Evolutionary conservation across 2,329 filamentous ascomycete species (phyloP).

Genomic region (Zasmidium citrigriseum): DNA sequence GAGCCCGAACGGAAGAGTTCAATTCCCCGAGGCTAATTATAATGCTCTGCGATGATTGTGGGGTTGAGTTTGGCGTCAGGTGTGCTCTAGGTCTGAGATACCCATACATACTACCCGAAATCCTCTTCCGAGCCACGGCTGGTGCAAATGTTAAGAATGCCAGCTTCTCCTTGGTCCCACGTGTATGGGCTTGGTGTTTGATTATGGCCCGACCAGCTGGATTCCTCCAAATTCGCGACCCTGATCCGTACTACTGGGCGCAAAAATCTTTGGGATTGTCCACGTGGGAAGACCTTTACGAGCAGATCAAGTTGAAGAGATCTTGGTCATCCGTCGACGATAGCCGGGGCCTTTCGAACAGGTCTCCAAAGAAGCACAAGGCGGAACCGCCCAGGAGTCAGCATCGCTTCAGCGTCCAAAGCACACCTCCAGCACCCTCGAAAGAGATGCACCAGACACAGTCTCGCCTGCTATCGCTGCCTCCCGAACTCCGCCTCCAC

Average conservation of each 20-base stretch:
- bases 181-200: too few species aligned
- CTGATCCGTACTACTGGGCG: neutral
- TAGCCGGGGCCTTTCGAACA: too few species aligned
- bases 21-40: slow-evolving; percentile 29
- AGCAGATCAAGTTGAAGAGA: neutral
- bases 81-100: neutral
- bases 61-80: neutral
- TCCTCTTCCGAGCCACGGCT: too few species aligned
- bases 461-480: slow-evolving; percentile 5
- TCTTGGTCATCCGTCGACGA: neutral
- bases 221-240: neutral
- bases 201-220: neutral
- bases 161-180: neutral
- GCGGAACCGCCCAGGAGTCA: too few species aligned
- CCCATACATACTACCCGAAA: too few species aligned
- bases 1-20: slow-evolving; percentile 17
- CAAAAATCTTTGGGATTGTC: too few species aligned
- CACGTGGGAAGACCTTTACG: too few species aligned
- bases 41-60: slow-evolving; percentile 14
- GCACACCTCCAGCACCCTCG: neutral
- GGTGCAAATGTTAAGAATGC: too few species aligned
- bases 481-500: slow-evolving; percentile 17
- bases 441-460: neutral
- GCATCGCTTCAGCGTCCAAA: too few species aligned
- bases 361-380: too few species aligned